A percentile compares a stretch with the other conserved stretches of the same genome.
Evolutionary conservation across 1,284 basidiomycete species (phyloP).

Genomic region (Leccinum solheimii): DNA sequence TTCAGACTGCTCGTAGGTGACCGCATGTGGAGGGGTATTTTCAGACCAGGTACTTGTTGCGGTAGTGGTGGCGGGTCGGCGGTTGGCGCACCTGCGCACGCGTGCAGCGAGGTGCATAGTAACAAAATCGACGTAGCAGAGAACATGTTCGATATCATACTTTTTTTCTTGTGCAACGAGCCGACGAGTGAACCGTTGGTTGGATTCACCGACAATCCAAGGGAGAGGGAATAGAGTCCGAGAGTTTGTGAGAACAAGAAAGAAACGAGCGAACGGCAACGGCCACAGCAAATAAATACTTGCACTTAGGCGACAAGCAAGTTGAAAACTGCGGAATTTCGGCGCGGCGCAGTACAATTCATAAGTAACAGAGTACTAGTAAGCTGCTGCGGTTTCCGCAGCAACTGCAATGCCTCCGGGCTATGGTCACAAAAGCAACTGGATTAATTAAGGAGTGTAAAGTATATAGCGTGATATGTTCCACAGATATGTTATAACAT

Average conservation of each 20-base stretch:
- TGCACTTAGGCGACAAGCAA: background rate
- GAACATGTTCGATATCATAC: slow-evolving; percentile 17
- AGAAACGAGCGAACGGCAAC: background rate
- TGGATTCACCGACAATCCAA: background rate
- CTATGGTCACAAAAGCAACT: too few relatives aligned
- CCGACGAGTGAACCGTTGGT: too few relatives aligned
- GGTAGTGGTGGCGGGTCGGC: slow-evolving; percentile 1
- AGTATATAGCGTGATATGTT: background rate
- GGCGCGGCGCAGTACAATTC: background rate
- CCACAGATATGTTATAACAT: background rate
- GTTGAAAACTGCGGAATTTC: slow-evolving; percentile 13
- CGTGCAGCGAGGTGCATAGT: slow-evolving; percentile 15
- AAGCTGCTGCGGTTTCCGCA: background rate
- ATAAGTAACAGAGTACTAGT: background rate
- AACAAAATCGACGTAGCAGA: slow-evolving; percentile 15
- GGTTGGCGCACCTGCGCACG: slow-evolving; percentile 15
- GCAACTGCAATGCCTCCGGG: background rate
- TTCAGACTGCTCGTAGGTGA: slow-evolving; percentile 2
- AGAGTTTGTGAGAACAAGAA: background rate
- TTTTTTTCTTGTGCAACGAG: background rate
- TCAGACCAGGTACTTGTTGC: slow-evolving; percentile 14
- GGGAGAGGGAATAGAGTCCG: background rate
- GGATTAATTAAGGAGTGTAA: background rate
- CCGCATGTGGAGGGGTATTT: slow-evolving; percentile 22
- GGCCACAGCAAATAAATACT: slow-evolving; percentile 11